Percentiles rank a stretch among this genome's conserved stretches.
Conservation (phyloP, 495 filamentous ascomycete genomes). For the Penicillium salamii region DNA sequence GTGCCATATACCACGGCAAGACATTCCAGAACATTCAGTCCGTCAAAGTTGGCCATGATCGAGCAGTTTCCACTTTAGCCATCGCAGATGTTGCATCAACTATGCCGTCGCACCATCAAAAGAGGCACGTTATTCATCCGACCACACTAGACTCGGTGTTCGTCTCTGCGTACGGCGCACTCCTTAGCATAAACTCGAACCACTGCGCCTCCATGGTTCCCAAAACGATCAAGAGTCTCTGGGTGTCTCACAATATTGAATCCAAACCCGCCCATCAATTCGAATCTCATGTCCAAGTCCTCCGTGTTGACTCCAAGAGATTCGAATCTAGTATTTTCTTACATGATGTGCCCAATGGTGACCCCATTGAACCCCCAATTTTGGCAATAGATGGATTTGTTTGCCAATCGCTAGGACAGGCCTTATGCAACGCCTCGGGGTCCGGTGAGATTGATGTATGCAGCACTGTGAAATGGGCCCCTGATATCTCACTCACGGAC, state of each 20-base stretch:
- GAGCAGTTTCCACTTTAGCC: slow-evolving; percentile 5
- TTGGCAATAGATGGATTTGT: background rate
- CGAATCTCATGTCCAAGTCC: background rate
- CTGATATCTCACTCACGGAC: background rate
- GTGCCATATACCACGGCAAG: slow-evolving; percentile 8
- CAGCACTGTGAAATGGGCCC: background rate
- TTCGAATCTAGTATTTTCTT: background rate
- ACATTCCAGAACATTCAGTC: slow-evolving; percentile 16
- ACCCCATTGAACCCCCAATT: background rate
- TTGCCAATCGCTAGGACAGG: background rate
- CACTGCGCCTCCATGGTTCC: background rate
- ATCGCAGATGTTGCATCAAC: slow-evolving; percentile 14
- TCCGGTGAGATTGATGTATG: background rate
- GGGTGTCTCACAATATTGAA: background rate
- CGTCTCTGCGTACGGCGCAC: background rate
- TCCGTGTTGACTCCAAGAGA: background rate
- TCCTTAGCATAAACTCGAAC: background rate
- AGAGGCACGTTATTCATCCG: slow-evolving; percentile 13
- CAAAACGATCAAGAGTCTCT: background rate
- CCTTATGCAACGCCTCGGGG: background rate
- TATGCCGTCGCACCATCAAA: slow-evolving; percentile 8
- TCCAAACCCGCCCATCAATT: background rate
- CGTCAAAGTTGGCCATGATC: slow-evolving; percentile 6
- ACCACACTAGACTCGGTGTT: slow-evolving; percentile 13
- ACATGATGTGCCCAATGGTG: background rate